Evolutionary conservation across 331 rosid species (phyloP).

Genomic region (Pyracantha coccinea): DNA sequence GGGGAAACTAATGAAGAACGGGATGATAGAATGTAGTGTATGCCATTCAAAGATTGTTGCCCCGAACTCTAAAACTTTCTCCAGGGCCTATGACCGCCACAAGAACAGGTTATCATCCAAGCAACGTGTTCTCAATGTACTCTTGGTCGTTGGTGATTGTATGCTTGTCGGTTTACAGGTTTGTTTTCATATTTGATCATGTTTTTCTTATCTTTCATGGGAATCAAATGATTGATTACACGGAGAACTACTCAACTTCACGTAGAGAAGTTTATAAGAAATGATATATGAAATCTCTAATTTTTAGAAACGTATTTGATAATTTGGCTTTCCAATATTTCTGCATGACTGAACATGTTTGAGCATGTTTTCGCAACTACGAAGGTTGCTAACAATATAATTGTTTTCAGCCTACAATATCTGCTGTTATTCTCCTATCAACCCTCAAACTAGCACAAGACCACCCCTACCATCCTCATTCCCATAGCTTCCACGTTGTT

Average conservation of each 20-base stretch:
- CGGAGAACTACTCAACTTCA: not conserved
- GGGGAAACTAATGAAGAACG: slow-evolving; percentile 45
- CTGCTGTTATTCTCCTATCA: not conserved
- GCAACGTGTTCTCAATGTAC: slow-evolving; percentile 68
- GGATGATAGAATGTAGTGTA: slow-evolving; percentile 89
- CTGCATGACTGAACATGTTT: not conserved
- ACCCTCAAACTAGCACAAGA: not conserved
- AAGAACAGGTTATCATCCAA: slow-evolving; percentile 69
- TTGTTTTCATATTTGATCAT: slow-evolving; percentile 17
- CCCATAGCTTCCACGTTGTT: not conserved
- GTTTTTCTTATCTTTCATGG: not conserved
- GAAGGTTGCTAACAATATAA: not conserved
- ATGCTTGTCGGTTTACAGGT: slow-evolving; percentile 59
- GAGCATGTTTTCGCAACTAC: not conserved
- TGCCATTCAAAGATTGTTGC: slow-evolving; percentile 86
- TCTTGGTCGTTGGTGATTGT: slow-evolving; percentile 97
- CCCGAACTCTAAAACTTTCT: slow-evolving; percentile 45
- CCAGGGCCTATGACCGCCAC: slow-evolving; percentile 85
- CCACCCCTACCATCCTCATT: not conserved
- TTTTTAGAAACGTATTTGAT: not conserved
- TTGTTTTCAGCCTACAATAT: not conserved
- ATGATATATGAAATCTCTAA: not conserved
- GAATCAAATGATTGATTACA: not conserved
- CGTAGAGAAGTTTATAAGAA: not conserved
- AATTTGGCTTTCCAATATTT: not conserved